Conservation (phyloP, 176 grass and related monocot genomes). For the Carex myosuroides region DNA sequence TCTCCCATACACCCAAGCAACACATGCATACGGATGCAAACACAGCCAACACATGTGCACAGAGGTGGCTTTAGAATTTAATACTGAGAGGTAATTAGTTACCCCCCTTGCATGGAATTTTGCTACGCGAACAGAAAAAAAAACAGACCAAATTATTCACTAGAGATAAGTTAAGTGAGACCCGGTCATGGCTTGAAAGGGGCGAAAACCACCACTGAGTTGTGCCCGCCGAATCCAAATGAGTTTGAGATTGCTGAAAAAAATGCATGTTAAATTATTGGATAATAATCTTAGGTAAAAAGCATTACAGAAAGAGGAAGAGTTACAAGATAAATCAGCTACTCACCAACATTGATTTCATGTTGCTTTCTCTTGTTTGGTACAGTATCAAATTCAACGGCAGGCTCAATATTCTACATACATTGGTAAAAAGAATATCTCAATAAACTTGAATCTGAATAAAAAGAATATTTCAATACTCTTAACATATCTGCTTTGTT, state of each 20-base stretch:
- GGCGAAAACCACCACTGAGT: slow-evolving; percentile 94
- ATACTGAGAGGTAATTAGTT: background rate
- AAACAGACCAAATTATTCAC: slow-evolving; percentile 4
- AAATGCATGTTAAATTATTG: background rate
- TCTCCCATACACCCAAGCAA: background rate
- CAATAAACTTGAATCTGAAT: background rate
- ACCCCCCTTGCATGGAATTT: background rate
- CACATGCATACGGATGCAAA: background rate
- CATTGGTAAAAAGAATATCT: background rate
- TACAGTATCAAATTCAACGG: slow-evolving; percentile 86
- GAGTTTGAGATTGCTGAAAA: slow-evolving; percentile 89
- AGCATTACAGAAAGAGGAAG: background rate
- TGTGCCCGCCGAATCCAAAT: slow-evolving; percentile 96
- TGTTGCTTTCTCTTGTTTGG: slow-evolving; percentile 83
- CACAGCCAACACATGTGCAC: background rate
- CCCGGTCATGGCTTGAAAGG: slow-evolving; percentile 71
- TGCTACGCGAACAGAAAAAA: background rate
- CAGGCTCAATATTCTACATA: slow-evolving; percentile 66
- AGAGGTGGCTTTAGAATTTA: background rate
- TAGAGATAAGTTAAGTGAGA: background rate
- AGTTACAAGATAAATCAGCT: background rate
- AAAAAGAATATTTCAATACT: no score
- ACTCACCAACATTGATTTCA: slow-evolving; percentile 97
- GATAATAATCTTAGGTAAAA: background rate
- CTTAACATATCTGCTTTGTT: background rate